Conservation (phyloP, 2,329 filamentous ascomycete genomes). For the Purpureocillium lavendulum region DNA sequence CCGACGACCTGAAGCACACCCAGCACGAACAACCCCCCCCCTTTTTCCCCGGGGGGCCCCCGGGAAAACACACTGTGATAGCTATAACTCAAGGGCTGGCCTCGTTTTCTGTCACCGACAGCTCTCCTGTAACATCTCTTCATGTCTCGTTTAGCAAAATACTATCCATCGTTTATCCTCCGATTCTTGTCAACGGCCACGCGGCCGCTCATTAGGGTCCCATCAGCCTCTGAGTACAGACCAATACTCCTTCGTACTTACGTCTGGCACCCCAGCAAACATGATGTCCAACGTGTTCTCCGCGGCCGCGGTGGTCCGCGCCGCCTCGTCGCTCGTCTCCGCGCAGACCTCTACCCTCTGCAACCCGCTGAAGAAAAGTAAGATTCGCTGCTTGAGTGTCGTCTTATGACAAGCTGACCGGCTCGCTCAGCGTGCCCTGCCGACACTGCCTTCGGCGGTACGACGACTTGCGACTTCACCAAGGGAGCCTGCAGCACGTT, state of each 20-base stretch:
- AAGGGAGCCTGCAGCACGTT: slow-evolving; percentile 56
- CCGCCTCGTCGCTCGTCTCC: slow-evolving; percentile 38
- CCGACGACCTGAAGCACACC: too few relatives aligned
- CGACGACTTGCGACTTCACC: slow-evolving; percentile 62
- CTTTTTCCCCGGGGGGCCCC: too few relatives aligned
- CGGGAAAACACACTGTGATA: too few relatives aligned
- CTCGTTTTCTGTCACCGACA: background rate
- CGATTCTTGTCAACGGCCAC: background rate
- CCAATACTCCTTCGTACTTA: background rate
- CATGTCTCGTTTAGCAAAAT: too few relatives aligned
- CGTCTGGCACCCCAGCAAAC: slow-evolving; percentile 6
- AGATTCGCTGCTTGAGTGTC: slow-evolving; percentile 9
- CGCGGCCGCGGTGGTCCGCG: slow-evolving; percentile 37
- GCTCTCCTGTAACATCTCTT: too few relatives aligned
- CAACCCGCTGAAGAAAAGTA: slow-evolving; percentile 45
- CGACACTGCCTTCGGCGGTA: slow-evolving; percentile 65
- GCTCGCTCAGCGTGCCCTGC: slow-evolving; percentile 54
- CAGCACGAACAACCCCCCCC: too few relatives aligned
- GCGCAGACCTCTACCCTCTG: slow-evolving; percentile 51
- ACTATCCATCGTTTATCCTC: too few relatives aligned
- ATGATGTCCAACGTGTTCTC: slow-evolving; percentile 38
- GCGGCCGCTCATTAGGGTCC: too few relatives aligned
- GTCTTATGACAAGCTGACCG: background rate
- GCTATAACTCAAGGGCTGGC: too few relatives aligned
- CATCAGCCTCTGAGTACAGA: too few relatives aligned